These are phyloP conservation scores for Phialocephala subalpina DNA, from an alignment of 2,329 filamentous ascomycete species.

Conservation along the genomic window DNA sequence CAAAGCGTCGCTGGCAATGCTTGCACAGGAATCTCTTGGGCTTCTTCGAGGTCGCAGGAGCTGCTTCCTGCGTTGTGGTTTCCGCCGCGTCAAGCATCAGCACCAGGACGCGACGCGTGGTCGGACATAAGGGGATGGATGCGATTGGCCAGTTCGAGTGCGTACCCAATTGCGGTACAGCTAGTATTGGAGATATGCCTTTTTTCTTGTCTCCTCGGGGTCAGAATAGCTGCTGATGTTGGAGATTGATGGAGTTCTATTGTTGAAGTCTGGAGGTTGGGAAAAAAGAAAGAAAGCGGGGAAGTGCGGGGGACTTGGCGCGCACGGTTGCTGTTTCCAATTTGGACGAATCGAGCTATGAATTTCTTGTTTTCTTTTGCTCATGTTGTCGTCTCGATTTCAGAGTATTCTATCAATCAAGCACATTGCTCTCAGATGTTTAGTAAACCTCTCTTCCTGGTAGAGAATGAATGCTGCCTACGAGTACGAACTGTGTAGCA, in stretches of 20 bases:
- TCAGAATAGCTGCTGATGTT: conserved; percentile 2
- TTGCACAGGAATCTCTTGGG: conserved; percentile 52
- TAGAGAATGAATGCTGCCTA: neutral
- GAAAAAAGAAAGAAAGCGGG: neutral
- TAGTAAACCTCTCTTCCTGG: neutral
- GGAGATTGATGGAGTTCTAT: neutral
- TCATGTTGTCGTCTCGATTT: neutral
- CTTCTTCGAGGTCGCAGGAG: conserved; percentile 11
- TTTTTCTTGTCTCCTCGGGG: neutral
- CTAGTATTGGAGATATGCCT: neutral
- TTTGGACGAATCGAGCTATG: neutral
- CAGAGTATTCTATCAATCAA: neutral
- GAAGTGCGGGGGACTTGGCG: conserved; percentile 3
- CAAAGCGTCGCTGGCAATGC: conserved; percentile 69
- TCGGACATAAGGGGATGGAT: neutral
- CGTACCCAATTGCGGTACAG: neutral
- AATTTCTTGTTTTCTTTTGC: neutral
- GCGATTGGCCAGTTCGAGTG: neutral
- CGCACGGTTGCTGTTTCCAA: neutral
- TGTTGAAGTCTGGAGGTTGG: conserved; percentile 1
- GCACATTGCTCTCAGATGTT: neutral
- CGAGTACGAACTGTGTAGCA: neutral
- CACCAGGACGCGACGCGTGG: neutral
- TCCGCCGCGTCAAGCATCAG: neutral
- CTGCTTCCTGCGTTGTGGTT: neutral